Conservation (phyloP, 768 basidiomycete genomes). For the Austroboletus festivus region DNA sequence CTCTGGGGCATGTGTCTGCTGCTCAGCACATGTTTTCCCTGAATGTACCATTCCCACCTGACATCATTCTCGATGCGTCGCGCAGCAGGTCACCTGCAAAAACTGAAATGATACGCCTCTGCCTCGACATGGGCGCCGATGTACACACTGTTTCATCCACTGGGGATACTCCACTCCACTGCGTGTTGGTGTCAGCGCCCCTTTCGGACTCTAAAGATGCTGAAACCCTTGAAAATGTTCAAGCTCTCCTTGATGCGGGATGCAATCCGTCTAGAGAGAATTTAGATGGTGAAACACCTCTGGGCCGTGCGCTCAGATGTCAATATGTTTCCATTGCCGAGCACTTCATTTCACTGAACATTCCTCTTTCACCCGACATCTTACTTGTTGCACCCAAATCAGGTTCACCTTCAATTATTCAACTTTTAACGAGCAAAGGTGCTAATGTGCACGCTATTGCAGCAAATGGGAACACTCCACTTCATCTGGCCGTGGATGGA, state of each 20-base stretch:
- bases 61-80: slow-evolving; percentile 5
- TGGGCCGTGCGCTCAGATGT: not conserved
- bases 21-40: slow-evolving; percentile 3
- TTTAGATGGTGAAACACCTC: not conserved
- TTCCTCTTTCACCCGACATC: not conserved
- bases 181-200: not conserved
- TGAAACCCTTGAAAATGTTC: not conserved
- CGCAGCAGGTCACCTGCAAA: not conserved
- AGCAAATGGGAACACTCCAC: not conserved
- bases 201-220: no score
- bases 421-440: not conserved
- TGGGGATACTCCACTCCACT: slow-evolving; percentile 7
- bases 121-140: not conserved
- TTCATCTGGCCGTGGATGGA: not conserved
- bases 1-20: slow-evolving; percentile 1
- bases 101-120: slow-evolving; percentile 1
- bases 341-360: not conserved
- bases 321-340: not conserved
- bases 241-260: slow-evolving; percentile 7
- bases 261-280: slow-evolving; percentile 3
- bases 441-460: not conserved
- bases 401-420: not conserved
- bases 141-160: not conserved
- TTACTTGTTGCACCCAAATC: not conserved
- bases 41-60: not conserved